Base-by-base conservation (phyloP, 441 rosid genomes). In the Lepidium campestre region DNA sequence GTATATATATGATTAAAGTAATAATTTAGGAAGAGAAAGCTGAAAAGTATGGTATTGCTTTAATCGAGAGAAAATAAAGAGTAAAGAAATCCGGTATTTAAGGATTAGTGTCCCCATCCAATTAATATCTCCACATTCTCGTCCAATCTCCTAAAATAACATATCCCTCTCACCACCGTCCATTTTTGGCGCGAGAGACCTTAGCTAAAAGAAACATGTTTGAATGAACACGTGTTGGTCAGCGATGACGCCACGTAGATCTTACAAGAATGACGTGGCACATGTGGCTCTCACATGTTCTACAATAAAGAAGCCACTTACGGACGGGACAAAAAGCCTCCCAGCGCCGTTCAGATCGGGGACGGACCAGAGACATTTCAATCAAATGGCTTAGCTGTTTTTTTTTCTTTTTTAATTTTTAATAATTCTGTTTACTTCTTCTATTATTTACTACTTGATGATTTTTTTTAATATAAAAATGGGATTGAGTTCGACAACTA, bases 91-190 rank as follows among this genome's bases (percentile, higher is more conserved):
- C 72, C 72, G 72, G 2, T 60, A 53, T 66, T 73, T 73, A 73
- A 73, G 76, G 76, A 66, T 53, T 66, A 14, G 54, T 66, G 72
- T 73, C 63, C 19, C 57, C 72, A 72, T 72, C 72, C 72, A 72
- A 59, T 66, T 72, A 72, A 66, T 72, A 58, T 72, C 62, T 65
- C 76, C 72, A 72, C 72, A 65, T 72, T 66, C 72, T 66, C 62
- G 54, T 34, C 71, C 20, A 55, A 41, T 57, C 39, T 34, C 59
- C 3, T 39, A 69, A 60, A 65, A 23, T 58, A 49, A 50, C 49
- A 65, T 65, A 72, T 58, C 62, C 42, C 13, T 32, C n/a, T 7
- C 36, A 45, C 22, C 72, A 65, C 76, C 67, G 76, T 72, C 76
- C 76, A 72, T 58, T 49, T 72, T 52, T 44, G 72, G 76, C 76